Conservation (phyloP, 108 stramenopile genomes). For the Parietichytrium sp. region DNA sequence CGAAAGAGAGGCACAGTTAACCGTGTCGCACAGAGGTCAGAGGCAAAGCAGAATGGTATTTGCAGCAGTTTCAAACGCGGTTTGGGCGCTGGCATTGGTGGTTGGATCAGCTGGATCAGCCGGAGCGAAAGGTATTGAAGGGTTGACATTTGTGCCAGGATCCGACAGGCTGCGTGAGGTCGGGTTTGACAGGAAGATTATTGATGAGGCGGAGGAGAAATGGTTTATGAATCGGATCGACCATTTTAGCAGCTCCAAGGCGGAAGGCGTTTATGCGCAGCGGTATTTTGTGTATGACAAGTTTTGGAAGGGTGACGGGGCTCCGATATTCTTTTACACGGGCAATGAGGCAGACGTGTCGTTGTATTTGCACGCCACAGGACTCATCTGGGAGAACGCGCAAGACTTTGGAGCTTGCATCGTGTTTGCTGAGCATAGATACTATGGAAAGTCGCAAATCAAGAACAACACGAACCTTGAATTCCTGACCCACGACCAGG, state of each 20-base stretch:
- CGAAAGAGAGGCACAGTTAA: no score
- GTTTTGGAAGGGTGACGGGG: slow-evolving; percentile 10
- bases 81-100: no score
- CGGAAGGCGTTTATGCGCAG: neutral
- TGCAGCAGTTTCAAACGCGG: no score
- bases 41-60: no score
- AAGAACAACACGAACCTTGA: neutral
- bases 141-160: no score
- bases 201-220: neutral
- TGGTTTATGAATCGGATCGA: neutral
- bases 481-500: slow-evolving; percentile 54
- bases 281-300: neutral
- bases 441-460: slow-evolving; percentile 64
- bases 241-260: neutral
- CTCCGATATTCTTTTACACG: slow-evolving; percentile 72
- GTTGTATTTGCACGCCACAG: slow-evolving; percentile 75
- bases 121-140: no score
- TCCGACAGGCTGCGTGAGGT: no score
- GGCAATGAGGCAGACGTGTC: slow-evolving; percentile 82
- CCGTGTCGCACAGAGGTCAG: no score
- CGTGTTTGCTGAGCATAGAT: slow-evolving; percentile 85
- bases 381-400: slow-evolving; percentile 86
- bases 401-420: slow-evolving; percentile 65
- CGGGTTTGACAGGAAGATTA: no score
- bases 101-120: no score